Base-by-base conservation (phyloP, 495 filamentous ascomycete species). In the Paragyromitra xinjiangensis region DNA sequence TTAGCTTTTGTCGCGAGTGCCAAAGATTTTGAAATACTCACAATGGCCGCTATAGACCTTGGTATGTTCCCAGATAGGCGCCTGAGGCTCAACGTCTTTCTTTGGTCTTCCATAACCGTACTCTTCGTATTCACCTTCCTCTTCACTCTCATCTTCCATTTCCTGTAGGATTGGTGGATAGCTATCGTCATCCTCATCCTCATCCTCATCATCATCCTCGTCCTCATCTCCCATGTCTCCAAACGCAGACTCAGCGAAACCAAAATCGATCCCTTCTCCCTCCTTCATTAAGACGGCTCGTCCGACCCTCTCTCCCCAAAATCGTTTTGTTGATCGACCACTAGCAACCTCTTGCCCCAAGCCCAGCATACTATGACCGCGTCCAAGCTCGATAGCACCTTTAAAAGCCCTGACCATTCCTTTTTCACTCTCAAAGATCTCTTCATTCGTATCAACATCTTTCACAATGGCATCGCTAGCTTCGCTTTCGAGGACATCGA, bases 1-100 rank as follows among this genome's bases (percentile, higher is more conserved):
- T 77, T 7, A 78, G 75, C 2, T 72, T 59, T 59, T 6, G 59
- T 37, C 12, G 26, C 66, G 42, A 9, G 45, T 64, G 29, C 14
- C n/a, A 42, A 39, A 37, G 11, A 7, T 19, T 59, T 67, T 29
- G 4, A n/a, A 22, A 19, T 1, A 71, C 78, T 44, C 58, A 78
- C 91, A 92, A 81, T 92, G 91, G 24, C 91, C 91, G 7, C 85
- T 84, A 79, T 92, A 93, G 45, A 84, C 75, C 39, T 86, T 85
- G 0, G 87, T 91, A 70, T 91, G 88, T 3, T 88, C 81, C 40
- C 84, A 86, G 75, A 89, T 89, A 3, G 91, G 89, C 14, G 88
- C 86, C 63, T 89, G 80, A 1, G 80, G 58, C 70, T 91, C 87
- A 37, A 92, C 86, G 8, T 65, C 51, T 44, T 64, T 24, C 12